phyloP scores from a whole-genome alignment of 148 eudicot genomes.

The Selenicereus undatus region DNA sequence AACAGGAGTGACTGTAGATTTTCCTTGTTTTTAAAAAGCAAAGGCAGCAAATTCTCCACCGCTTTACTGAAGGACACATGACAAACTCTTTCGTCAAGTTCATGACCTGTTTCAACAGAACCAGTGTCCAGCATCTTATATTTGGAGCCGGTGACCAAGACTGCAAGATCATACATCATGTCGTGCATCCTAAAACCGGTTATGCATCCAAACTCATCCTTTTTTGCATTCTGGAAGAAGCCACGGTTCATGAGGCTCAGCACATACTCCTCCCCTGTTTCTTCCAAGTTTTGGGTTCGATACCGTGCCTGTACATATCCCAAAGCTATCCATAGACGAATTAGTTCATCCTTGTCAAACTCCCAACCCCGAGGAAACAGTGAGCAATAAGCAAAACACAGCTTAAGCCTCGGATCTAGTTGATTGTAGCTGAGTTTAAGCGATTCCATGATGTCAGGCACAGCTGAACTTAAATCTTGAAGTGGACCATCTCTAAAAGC shows the following conservation, averaged over 20 bases:
- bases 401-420: neutral
- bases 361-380: conserved; percentile 3
- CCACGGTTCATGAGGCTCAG: neutral
- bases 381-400: conserved; percentile 17
- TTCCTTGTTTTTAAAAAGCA: neutral
- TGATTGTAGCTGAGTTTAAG: neutral
- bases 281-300: conserved; percentile 10
- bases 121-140: neutral
- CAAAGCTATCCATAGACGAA: conserved; percentile 17
- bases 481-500: neutral
- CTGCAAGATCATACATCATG: conserved; percentile 2
- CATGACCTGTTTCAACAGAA: neutral
- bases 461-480: neutral
- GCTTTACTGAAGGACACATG: neutral
- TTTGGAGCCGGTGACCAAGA: neutral
- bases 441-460: neutral
- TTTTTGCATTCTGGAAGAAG: neutral
- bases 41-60: neutral
- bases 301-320: neutral
- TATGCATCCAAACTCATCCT: neutral
- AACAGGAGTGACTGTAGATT: neutral
- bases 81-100: neutral
- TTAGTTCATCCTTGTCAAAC: neutral
- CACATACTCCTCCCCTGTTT: conserved; percentile 6
- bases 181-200: neutral